Evolutionary conservation across 495 filamentous ascomycete genomes (phyloP).

Genomic region (Sordaria brevicollis): DNA sequence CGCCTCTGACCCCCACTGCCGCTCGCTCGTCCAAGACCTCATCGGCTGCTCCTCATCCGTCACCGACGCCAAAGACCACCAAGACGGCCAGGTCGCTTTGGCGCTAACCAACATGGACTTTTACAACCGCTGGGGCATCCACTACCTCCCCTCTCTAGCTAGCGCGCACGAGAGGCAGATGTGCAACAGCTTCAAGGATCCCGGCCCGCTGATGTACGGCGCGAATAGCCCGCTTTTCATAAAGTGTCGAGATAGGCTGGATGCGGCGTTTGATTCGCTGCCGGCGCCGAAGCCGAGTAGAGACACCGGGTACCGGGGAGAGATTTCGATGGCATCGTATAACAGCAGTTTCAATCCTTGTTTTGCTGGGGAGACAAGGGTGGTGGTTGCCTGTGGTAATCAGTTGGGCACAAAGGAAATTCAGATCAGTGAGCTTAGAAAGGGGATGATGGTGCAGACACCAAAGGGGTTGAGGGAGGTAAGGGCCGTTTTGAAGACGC

Average conservation of each 20-base stretch:
- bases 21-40: slow-evolving; percentile 29
- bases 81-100: slow-evolving; percentile 26
- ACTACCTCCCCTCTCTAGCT: slow-evolving; percentile 34
- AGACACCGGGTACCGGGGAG: background rate
- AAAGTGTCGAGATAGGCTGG: slow-evolving; percentile 25
- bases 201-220: slow-evolving; percentile 34
- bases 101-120: slow-evolving; percentile 18
- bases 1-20: slow-evolving; percentile 11
- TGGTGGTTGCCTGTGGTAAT: slow-evolving; percentile 16
- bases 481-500: slow-evolving; percentile 26
- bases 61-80: background rate
- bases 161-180: slow-evolving; percentile 32
- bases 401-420: slow-evolving; percentile 6
- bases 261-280: slow-evolving; percentile 27
- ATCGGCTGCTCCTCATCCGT: slow-evolving; percentile 6
- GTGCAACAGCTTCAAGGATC: slow-evolving; percentile 38
- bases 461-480: slow-evolving; percentile 25
- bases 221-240: slow-evolving; percentile 24
- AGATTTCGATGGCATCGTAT: slow-evolving; percentile 22
- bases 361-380: slow-evolving; percentile 25
- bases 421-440: slow-evolving; percentile 14
- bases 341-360: slow-evolving; percentile 20
- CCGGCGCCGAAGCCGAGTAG: slow-evolving; percentile 24
- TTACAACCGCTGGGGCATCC: slow-evolving; percentile 30
- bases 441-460: slow-evolving; percentile 27